Conservation (phyloP, 805 yeast species). For the Suhomyces kilbournensis region DNA sequence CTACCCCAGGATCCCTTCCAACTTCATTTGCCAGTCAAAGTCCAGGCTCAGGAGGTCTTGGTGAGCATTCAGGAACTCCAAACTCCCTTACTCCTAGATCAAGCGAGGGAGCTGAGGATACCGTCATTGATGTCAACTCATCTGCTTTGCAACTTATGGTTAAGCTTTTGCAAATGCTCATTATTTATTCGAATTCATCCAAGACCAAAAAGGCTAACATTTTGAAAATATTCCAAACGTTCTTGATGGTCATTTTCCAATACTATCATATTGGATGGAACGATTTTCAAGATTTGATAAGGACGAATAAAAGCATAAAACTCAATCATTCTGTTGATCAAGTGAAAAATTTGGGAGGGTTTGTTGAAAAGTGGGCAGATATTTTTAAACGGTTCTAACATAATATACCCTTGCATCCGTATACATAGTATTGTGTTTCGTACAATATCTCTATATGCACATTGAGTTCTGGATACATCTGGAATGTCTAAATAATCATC, state of each 20-base stretch:
- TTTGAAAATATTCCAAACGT: constrained; percentile 29
- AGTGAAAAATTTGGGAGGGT: constrained; percentile 31
- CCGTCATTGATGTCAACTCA: constrained; percentile 15
- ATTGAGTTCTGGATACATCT: not conserved
- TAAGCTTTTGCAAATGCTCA: constrained; percentile 32
- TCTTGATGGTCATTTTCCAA: constrained; percentile 30
- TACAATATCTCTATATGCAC: not conserved
- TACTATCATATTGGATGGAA: constrained; percentile 45
- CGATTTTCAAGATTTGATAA: constrained; percentile 30
- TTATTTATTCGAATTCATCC: constrained; percentile 32
- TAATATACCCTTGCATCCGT: not conserved
- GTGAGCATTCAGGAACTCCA: not conserved
- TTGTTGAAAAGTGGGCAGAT: constrained; percentile 38
- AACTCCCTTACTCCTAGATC: constrained; percentile 5
- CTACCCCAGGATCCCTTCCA: constrained; percentile 1
- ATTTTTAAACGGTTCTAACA: constrained; percentile 23
- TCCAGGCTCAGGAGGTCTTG: not conserved
- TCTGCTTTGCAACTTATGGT: constrained; percentile 30
- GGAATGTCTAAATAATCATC: not conserved
- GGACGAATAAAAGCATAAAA: constrained; percentile 33
- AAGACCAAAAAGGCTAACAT: constrained; percentile 29
- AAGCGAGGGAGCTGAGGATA: constrained; percentile 2
- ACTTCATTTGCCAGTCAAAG: constrained; percentile 4
- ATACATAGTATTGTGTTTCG: not conserved
- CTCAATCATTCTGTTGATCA: constrained; percentile 35